Evolutionary conservation across 306 rosid species (phyloP), one percentile per base, ranked within the genome.

Genomic region (Lupinus albus): DNA sequence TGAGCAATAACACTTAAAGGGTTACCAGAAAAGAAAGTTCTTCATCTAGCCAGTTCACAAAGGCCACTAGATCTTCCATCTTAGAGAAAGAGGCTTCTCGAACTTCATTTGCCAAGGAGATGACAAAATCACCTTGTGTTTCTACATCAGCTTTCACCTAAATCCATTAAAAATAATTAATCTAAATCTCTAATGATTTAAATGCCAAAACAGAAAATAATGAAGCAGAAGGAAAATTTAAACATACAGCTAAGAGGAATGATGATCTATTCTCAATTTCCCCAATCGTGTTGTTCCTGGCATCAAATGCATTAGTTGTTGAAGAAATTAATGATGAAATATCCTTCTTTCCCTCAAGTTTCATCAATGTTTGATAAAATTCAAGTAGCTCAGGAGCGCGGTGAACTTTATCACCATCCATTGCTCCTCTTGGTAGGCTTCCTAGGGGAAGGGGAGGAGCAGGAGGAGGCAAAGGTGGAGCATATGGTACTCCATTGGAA

Each of bases 21-120:
- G 58, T 18, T 78, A 78, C 82, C 82, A 78, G 56, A 73, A 78
- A 78, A 64, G 82, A 78, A 58, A 78, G 74, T 66, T 91, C 97
- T 67, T 86, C 95, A 51, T 91, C 97, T 14, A 91, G 84, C 97
- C 97, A 91, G 81, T 88, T 88, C 70, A 91, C 95, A 66, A 91
- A 91, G 79, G 92, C 80, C 76, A 88, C 84, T 15, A 91, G 77
- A 81, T 91, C 92, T 49, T 81, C 92, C 57, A 88, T 76, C 71
- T 74, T 76, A 41, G 87, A 68, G 81, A 91, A 88, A 60, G 92
- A 79, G 67, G 92, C 92, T 46, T 83, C 91, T 71, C 95, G 88
- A 78, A 91, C 89, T 88, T 91, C 95, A 75, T 82, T 79, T 64
- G 97, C 97, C 82, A 91, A 76, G 30, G 91, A 86, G 79, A 80